These are phyloP conservation scores for Colletotrichum acutatum DNA, from an alignment of 2,329 filamentous ascomycete genomes.

Conservation along the genomic window DNA sequence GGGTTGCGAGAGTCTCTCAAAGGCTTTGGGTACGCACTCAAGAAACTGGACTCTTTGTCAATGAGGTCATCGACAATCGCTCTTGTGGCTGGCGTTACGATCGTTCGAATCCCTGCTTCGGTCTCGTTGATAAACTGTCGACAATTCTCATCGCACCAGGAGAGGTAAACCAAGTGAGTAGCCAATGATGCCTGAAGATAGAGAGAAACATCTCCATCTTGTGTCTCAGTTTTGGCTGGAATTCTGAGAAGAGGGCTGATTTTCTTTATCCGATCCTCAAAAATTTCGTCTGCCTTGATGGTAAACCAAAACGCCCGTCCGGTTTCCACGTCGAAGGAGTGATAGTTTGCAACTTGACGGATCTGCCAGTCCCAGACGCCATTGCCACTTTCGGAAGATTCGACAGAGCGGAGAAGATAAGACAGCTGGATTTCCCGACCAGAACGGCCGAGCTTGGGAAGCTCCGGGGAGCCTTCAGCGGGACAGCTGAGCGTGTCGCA, in stretches of 20 bases:
- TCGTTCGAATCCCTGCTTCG: not conserved
- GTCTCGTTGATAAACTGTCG: slow-evolving; percentile 14
- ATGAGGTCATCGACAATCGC: not conserved
- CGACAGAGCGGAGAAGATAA: slow-evolving; percentile 12
- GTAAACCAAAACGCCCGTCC: slow-evolving; percentile 3
- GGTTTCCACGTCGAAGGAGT: not conserved
- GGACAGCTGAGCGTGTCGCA: not conserved
- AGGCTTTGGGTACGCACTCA: not conserved
- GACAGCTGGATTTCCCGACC: not conserved
- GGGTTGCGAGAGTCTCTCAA: not conserved
- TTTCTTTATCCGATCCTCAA: not conserved
- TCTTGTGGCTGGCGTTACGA: not conserved
- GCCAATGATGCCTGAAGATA: not conserved
- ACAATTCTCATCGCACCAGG: slow-evolving; percentile 21
- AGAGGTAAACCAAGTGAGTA: not conserved
- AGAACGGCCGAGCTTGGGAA: not conserved
- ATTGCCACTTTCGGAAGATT: not conserved
- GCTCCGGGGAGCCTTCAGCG: not conserved
- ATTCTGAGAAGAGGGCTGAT: not conserved
- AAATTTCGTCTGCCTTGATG: not conserved
- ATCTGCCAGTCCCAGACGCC: not conserved
- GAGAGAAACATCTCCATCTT: not conserved
- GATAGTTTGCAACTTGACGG: slow-evolving; percentile 1
- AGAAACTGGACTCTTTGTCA: not conserved
- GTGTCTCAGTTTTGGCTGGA: not conserved